phyloP scores from a whole-genome alignment of 106 monocot genomes.

The Acanthochlamys bracteata region DNA sequence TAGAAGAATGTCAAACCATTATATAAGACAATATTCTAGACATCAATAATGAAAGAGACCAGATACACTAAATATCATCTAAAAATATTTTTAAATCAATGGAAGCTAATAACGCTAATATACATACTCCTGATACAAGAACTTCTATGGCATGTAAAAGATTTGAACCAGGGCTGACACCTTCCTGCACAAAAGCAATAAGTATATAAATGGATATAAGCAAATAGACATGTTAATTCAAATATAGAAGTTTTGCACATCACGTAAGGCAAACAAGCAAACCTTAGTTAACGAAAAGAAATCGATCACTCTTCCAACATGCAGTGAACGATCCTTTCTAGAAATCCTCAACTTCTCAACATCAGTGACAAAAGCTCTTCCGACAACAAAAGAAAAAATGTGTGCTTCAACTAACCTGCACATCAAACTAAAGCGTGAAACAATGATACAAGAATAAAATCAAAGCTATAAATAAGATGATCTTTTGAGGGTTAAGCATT shows the following conservation, averaged over 20 bases:
- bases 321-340: conserved; percentile 52
- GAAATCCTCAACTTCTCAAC: conserved; percentile 85
- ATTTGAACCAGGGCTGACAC: conserved; percentile 74
- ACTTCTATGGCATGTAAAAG: conserved; percentile 87
- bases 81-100: background rate
- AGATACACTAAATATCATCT: too few relatives aligned
- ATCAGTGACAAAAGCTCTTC: conserved; percentile 98
- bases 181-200: conserved; percentile 83
- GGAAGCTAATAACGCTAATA: conserved; percentile 3
- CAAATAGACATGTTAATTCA: background rate
- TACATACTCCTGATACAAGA: conserved; percentile 87
- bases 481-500: background rate
- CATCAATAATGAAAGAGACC: too few relatives aligned
- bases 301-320: conserved; percentile 50
- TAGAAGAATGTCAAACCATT: too few relatives aligned
- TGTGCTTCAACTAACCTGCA: conserved; percentile 96
- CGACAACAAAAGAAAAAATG: conserved; percentile 99
- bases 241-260: too few relatives aligned
- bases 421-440: conserved; percentile 1
- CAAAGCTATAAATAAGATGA: background rate
- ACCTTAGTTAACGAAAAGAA: conserved; percentile 76
- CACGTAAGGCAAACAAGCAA: conserved; percentile 31
- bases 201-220: too few relatives aligned
- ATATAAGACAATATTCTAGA: too few relatives aligned
- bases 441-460: background rate